phyloP scores from a whole-genome alignment of 1,139 yeast genomes.

The Debaryomyces robertsiae region DNA sequence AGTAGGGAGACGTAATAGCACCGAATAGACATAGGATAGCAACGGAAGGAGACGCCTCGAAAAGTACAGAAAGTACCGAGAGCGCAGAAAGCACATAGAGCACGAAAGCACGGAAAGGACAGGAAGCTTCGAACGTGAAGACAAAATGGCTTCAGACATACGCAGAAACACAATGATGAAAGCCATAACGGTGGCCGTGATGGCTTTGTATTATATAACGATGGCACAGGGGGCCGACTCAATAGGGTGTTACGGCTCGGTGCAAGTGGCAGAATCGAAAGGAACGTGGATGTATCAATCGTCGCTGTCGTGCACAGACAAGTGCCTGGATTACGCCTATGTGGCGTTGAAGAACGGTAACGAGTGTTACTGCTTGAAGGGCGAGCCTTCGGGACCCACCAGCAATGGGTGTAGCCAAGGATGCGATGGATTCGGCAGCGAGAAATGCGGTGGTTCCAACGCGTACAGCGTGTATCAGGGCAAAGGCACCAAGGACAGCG shows the following conservation, averaged over 20 bases:
- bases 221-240: slow-evolving; percentile 1
- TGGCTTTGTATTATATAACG: slow-evolving; percentile 2
- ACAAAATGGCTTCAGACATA: no score
- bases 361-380: slow-evolving; percentile 66
- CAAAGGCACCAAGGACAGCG: slow-evolving; percentile 22
- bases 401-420: slow-evolving; percentile 39
- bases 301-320: slow-evolving; percentile 46
- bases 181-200: slow-evolving; percentile 3
- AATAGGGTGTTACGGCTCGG: slow-evolving; percentile 30
- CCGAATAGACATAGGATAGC: no score
- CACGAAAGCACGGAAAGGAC: no score
- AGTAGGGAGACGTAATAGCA: no score
- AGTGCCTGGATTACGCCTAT: slow-evolving; percentile 54
- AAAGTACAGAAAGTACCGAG: no score
- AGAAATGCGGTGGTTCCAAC: slow-evolving; percentile 58
- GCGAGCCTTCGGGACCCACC: slow-evolving; percentile 46
- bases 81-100: no score
- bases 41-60: no score
- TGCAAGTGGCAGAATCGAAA: slow-evolving; percentile 29
- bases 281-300: slow-evolving; percentile 53
- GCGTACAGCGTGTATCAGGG: slow-evolving; percentile 47
- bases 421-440: slow-evolving; percentile 56
- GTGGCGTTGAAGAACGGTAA: slow-evolving; percentile 62
- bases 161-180: not conserved
- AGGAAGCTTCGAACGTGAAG: no score